Percentiles rank a stretch among this genome's conserved stretches.
Conservation (phyloP, 2,329 filamentous ascomycete species). For the Colletotrichum sp. region DNA sequence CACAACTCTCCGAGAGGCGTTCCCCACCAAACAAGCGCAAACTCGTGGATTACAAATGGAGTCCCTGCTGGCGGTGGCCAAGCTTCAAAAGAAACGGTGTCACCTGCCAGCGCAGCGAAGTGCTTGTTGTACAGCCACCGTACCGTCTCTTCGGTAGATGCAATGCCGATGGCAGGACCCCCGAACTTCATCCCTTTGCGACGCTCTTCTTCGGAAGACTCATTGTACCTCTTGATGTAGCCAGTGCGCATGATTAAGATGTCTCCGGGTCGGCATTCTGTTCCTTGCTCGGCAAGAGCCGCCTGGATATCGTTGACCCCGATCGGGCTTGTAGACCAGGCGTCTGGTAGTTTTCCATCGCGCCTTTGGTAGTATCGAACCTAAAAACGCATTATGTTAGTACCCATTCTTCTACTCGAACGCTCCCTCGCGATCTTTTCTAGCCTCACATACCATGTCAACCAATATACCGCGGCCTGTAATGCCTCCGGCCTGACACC, state of each 20-base stretch:
- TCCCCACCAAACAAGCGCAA: conserved; percentile 54
- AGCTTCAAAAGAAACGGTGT: conserved; percentile 48
- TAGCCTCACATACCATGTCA: background rate
- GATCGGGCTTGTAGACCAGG: background rate
- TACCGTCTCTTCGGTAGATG: conserved; percentile 40
- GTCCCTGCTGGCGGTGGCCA: conserved; percentile 34
- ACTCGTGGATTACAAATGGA: conserved; percentile 43
- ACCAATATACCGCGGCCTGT: background rate
- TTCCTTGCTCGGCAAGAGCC: background rate
- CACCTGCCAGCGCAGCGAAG: conserved; percentile 51
- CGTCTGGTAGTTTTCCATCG: background rate
- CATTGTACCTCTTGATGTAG: background rate
- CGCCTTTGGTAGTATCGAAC: background rate
- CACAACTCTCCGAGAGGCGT: conserved; percentile 44
- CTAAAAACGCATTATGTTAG: background rate
- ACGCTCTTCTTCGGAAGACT: background rate
- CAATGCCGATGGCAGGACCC: conserved; percentile 34
- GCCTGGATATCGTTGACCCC: background rate
- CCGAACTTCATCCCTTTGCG: background rate
- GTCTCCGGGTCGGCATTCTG: background rate
- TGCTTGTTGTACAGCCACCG: conserved; percentile 52
- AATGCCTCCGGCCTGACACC: background rate
- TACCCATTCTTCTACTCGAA: background rate
- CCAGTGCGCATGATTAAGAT: background rate
- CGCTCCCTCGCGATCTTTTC: background rate